Conservation (phyloP, 2,329 filamentous ascomycete genomes). For the Alternaria atra region DNA sequence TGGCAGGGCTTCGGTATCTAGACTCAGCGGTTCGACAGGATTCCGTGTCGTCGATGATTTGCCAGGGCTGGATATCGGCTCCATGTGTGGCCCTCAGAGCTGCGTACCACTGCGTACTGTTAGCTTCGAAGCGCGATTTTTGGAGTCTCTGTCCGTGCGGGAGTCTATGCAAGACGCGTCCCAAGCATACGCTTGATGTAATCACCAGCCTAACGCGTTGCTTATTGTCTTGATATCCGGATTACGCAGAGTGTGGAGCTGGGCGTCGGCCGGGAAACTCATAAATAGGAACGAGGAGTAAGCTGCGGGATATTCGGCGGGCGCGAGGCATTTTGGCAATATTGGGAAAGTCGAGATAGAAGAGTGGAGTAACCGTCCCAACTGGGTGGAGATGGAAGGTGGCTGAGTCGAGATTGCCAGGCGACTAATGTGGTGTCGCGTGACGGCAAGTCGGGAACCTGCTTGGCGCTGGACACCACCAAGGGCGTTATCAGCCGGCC, state of each 20-base stretch:
- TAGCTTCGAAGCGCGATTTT: not conserved
- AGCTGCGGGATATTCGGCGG: conserved; percentile 11
- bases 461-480: conserved; percentile 15
- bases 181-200: conserved; percentile 9
- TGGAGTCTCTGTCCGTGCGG: not conserved
- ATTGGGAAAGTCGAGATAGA: conserved; percentile 18
- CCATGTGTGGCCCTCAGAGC: conserved; percentile 1
- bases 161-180: conserved; percentile 2
- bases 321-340: conserved; percentile 19
- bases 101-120: conserved; percentile 8
- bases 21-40: conserved; percentile 13
- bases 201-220: not conserved
- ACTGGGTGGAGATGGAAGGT: conserved; percentile 22
- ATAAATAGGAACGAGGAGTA: not conserved
- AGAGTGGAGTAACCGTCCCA: conserved; percentile 17
- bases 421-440: conserved; percentile 17
- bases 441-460: conserved; percentile 15
- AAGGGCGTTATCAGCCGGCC: conserved; percentile 16
- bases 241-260: conserved; percentile 13
- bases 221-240: not conserved
- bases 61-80: conserved; percentile 4
- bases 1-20: conserved; percentile 15
- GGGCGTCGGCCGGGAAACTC: conserved; percentile 6
- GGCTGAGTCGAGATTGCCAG: conserved; percentile 22
- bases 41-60: conserved; percentile 1